These are phyloP conservation scores for Aspergillus bridgeri DNA, from an alignment of 495 filamentous ascomycete genomes.

Conservation along the genomic window DNA sequence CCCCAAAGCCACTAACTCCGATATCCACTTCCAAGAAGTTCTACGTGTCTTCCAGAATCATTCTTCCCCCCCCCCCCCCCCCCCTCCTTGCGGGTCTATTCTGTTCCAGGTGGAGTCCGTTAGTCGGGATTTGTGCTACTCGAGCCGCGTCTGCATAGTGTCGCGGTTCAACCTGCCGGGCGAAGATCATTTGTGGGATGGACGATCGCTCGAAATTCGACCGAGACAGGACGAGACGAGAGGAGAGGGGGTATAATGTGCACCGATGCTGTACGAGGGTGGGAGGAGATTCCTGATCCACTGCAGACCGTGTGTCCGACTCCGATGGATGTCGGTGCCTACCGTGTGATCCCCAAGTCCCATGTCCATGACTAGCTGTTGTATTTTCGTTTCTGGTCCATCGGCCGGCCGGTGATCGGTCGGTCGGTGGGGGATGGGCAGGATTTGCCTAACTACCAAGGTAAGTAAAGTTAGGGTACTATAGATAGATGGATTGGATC, in stretches of 20 bases:
- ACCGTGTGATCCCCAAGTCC: too few species aligned
- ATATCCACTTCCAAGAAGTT: constrained; percentile 6
- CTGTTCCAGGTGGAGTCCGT: background rate
- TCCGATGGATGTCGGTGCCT: too few species aligned
- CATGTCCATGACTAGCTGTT: too few species aligned
- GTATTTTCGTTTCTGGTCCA: too few species aligned
- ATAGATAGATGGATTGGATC: too few species aligned
- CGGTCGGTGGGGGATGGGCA: background rate
- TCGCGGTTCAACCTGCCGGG: constrained; percentile 4
- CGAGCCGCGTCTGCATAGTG: constrained; percentile 5
- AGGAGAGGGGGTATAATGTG: background rate
- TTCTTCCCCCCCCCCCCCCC: constrained; percentile 2
- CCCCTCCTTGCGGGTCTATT: background rate
- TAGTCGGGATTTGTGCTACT: background rate
- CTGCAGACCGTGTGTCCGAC: too few species aligned
- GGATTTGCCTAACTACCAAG: background rate
- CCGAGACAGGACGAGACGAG: background rate
- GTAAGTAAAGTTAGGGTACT: too few species aligned
- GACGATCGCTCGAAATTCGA: background rate
- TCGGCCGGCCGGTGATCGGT: background rate
- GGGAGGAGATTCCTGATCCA: too few species aligned
- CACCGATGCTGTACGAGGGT: too few species aligned
- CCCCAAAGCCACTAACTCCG: background rate
- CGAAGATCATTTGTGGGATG: constrained; percentile 7
- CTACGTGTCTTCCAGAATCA: constrained; percentile 24